Evolutionary conservation across 495 filamentous ascomycete species (phyloP).

Genomic region (Xylaria cubensis): DNA sequence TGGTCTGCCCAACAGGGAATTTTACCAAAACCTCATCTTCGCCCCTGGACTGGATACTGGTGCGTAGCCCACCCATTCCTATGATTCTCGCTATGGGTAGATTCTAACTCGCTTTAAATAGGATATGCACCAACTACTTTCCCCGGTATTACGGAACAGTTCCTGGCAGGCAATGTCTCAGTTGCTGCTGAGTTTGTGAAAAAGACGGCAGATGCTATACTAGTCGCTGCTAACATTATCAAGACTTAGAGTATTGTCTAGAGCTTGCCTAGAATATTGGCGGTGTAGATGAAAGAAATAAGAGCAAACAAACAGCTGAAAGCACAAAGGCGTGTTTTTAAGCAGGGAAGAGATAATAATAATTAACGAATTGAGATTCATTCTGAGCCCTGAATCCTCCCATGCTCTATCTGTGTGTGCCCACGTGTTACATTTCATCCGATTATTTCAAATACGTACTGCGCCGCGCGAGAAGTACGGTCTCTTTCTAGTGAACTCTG

Average conservation of each 20-base stretch:
- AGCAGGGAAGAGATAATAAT: neutral
- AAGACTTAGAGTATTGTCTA: conserved; percentile 22
- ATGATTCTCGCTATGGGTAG: neutral
- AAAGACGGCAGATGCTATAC: conserved; percentile 70
- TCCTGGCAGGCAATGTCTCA: conserved; percentile 70
- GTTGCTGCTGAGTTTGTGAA: conserved; percentile 71
- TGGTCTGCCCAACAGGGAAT: conserved; percentile 78
- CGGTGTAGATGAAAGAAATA: neutral
- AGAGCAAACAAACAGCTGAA: neutral
- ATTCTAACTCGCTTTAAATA: conserved; percentile 15
- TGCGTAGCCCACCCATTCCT: conserved; percentile 15
- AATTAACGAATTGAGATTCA: neutral
- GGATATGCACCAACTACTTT: conserved; percentile 61
- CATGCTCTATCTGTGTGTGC: neutral
- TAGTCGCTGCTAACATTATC: conserved; percentile 62
- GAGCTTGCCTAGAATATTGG: neutral
- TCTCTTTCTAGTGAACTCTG: neutral
- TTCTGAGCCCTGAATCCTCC: neutral
- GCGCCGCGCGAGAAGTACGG: neutral
- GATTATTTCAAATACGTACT: neutral
- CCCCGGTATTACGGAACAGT: conserved; percentile 78
- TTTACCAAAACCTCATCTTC: conserved; percentile 86
- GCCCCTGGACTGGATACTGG: conserved; percentile 65
- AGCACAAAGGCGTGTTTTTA: neutral
- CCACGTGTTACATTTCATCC: neutral